Evolutionary conservation across 164 flowering plant genomes (phyloP).

Genomic region (Stephania yunnanensis): DNA sequence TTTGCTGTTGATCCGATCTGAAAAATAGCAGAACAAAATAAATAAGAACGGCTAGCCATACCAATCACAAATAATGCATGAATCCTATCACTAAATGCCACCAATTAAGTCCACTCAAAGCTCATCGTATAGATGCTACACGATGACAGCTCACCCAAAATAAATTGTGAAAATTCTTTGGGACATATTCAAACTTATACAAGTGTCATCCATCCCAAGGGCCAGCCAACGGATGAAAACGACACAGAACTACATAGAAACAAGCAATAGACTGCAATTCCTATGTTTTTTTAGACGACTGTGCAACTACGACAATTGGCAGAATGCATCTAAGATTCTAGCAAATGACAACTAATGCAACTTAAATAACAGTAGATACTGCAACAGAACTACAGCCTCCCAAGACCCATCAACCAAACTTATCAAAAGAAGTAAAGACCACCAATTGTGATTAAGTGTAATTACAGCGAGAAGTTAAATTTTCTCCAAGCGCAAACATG

Average conservation of each 20-base stretch:
- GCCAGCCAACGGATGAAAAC: neutral
- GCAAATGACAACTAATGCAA: neutral
- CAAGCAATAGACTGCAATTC: neutral
- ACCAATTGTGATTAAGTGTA: slow-evolving; percentile 49
- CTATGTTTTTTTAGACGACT: neutral
- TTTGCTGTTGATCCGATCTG: slow-evolving; percentile 80
- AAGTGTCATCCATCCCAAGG: neutral
- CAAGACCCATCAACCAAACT: neutral
- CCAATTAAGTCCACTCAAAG: neutral
- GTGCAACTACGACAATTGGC: neutral
- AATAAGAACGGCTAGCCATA: neutral
- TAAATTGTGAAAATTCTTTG: neutral
- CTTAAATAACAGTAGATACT: neutral
- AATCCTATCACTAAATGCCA: neutral
- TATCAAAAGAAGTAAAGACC: slow-evolving; percentile 4
- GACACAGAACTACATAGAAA: neutral
- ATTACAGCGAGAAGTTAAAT: slow-evolving; percentile 99
- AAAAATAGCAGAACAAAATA: slow-evolving; percentile 10
- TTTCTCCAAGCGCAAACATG: slow-evolving; percentile 94
- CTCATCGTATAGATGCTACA: neutral
- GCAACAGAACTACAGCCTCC: neutral
- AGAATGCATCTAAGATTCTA: neutral
- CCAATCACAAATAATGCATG: neutral
- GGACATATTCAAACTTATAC: neutral
- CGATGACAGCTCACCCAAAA: neutral